Base-by-base conservation (phyloP, 768 basidiomycete species). In the Termitomyces sp. region DNA sequence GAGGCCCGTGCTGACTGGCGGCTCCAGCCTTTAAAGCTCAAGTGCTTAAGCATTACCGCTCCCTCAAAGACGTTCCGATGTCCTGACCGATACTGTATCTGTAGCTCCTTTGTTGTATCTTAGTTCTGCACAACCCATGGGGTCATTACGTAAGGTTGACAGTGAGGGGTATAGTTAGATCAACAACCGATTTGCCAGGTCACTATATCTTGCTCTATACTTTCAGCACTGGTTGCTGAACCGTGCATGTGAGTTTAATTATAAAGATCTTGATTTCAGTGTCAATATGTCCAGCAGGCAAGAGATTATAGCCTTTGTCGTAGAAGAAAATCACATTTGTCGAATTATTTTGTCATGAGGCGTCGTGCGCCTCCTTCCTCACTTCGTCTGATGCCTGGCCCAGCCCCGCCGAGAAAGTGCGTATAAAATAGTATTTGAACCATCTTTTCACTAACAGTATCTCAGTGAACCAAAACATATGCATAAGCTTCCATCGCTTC, bases 31-130 rank as follows among this genome's bases (percentile, higher is more conserved):
- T 87, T 76, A 92, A 88, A 69, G 71, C 68, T 1, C 87, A 91
- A 67, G 74, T 92, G 43, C 80, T 88, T 82, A 88, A 84, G 70
- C 79, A 88, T 70, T 92, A 91, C 73, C 87, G 86, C 46, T 82
- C 85, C 10, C 68, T 80, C 63, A 78, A 74, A 65, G 73, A 75
- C 45, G 74, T 76, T 52, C 69, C 73, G 7, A 68, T 72, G 42
- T 73, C 63, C 63, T 64, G 37, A 59, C 40, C 43, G 42, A 36
- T 51, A 56, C 48, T 62, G 59, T 62, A 61, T 66, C 56, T 67
- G 64, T 65, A 63, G 59, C 57, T 60, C 20, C 63, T 49, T 43
- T 57, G 47, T 57, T 64, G 62, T 60, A 57, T 57, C 60, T 48
- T 48, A 63, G 52, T 54, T 46, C 6, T 50, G 32, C 15, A 20